Evolutionary conservation across 2,329 filamentous ascomycete genomes (phyloP).

Genomic region (Alternaria brassicae): DNA sequence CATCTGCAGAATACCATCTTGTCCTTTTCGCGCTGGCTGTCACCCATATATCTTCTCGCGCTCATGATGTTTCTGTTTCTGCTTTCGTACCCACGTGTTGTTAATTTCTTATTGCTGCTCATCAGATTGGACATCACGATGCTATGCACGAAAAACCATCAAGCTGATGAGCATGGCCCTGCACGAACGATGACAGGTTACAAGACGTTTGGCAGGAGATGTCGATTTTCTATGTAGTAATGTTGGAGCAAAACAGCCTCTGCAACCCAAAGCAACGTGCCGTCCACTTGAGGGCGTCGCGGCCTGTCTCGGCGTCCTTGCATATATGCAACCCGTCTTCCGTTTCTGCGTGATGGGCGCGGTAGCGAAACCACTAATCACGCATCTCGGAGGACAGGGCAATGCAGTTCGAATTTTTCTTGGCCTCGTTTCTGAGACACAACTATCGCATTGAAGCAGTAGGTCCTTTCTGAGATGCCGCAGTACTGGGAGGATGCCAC

Average conservation of each 20-base stretch:
- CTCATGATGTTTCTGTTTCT: neutral
- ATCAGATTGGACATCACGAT: neutral
- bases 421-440: neutral
- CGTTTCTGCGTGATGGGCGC: neutral
- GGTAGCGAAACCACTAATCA: neutral
- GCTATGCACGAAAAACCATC: neutral
- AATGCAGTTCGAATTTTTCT: neutral
- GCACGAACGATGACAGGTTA: neutral
- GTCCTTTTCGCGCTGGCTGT: neutral
- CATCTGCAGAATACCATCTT: neutral
- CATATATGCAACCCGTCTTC: neutral
- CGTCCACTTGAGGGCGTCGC: neutral
- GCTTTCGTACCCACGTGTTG: neutral
- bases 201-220: accelerated
- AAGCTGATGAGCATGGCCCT: no score
- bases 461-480: neutral
- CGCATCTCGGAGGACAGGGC: neutral
- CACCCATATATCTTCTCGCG: no score
- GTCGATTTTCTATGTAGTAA: neutral
- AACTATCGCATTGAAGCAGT: neutral
- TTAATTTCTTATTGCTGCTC: neutral
- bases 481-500: neutral
- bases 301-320: neutral
- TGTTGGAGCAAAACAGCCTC: neutral
- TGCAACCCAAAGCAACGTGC: neutral